Conservation (phyloP, 169 alveolate genomes). For the Eimeria praecox region DNA sequence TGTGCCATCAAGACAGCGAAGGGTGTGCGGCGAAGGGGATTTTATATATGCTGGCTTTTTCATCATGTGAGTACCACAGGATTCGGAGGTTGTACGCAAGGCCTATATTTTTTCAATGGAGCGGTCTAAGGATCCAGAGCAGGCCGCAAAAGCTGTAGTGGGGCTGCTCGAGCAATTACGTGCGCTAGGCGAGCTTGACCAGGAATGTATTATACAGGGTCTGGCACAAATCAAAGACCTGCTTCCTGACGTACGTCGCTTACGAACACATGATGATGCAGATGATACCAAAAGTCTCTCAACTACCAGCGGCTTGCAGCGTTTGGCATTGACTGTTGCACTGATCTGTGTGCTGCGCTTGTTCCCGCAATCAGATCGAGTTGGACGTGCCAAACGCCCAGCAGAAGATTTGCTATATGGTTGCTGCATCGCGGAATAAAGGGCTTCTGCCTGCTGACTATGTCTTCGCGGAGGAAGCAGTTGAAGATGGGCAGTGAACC, state of each 20-base stretch:
- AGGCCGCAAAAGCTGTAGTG: slow-evolving; percentile 69
- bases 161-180: slow-evolving; percentile 71
- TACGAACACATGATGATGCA: background rate
- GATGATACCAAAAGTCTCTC: background rate
- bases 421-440: slow-evolving; percentile 67
- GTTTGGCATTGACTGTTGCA: background rate
- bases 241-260: slow-evolving; percentile 58
- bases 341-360: background rate
- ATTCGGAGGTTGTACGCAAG: slow-evolving; percentile 76
- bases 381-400: slow-evolving; percentile 79
- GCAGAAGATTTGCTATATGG: slow-evolving; percentile 72
- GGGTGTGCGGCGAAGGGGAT: background rate
- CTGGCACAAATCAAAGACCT: slow-evolving; percentile 65
- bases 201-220: slow-evolving; percentile 72
- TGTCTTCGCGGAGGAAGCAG: slow-evolving; percentile 69
- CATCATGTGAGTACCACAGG: slow-evolving; percentile 40
- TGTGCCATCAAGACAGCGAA: background rate
- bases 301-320: background rate
- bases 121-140: slow-evolving; percentile 61
- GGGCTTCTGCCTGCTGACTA: slow-evolving; percentile 78
- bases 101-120: slow-evolving; percentile 70
- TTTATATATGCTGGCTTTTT: background rate
- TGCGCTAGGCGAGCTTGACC: slow-evolving; percentile 71
- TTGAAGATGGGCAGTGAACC: slow-evolving; percentile 63
- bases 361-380: slow-evolving; percentile 47